Base-by-base conservation (phyloP, 495 filamentous ascomycete genomes). In the Barbatosphaeria neglecta region DNA sequence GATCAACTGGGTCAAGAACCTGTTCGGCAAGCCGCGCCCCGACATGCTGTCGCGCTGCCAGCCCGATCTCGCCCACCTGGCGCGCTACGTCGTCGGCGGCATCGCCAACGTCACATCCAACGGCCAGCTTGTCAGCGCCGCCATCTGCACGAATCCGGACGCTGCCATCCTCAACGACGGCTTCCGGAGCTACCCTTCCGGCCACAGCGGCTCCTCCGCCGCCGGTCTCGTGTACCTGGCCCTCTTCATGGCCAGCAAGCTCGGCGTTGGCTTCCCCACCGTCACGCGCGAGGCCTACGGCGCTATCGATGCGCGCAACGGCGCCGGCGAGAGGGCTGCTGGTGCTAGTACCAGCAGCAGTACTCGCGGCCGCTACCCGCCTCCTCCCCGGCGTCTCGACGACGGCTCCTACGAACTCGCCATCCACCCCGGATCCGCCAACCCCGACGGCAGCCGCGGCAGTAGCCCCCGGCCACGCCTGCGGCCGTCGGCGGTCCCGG, bases 121-220 rank as follows among this genome's bases (percentile, higher is more conserved):
- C 11, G 79, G 81, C 4, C 60, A 64, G 50, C 64, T 93, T 25
- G 81, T 82, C 13, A 77, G 74, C 41, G 78, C 66, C 19, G 64
- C 66, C 1, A 87, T 90, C 40, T 95, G 88, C 66, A 81, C 70
- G 3, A 77, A 81, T 49, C 68, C 75, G 3, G 74, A 90, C 60
- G 70, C 68, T 17, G 45, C 53, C 6, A 66, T 81, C n/a, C 68
- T 94, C 44, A 79, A 88, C 54, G 88, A 95, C 60, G 88, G 87
- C 1, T 95, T 94, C 58, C 77, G 82, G 41, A 89, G 84, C 51
- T 95, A 84, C 66, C 88, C 88, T 20, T 84, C 80, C 41, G 85
- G 84, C 52, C 78, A 82, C 51, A 59, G 73, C 22, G 65, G 63
- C 45, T 72, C 73, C 17, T 64, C 88, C 11, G 88, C 89, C 35